These are phyloP conservation scores for Mucor piriformis DNA, from an alignment of 371 early-diverging fungal genomes.

Conservation along the genomic window DNA sequence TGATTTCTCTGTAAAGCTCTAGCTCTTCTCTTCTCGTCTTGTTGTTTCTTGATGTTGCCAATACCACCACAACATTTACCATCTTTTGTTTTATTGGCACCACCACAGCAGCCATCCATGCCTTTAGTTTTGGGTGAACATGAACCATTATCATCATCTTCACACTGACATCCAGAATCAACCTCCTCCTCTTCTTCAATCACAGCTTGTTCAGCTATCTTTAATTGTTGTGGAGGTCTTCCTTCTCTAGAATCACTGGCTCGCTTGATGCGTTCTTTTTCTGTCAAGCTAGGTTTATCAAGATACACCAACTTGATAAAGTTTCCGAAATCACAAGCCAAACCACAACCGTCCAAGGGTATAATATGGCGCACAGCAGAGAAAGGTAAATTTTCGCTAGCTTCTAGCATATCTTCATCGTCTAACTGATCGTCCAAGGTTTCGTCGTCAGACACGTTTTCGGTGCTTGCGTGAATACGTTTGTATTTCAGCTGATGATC, in stretches of 20 bases:
- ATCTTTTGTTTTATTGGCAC: conserved; percentile 24
- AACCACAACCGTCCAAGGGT: conserved; percentile 28
- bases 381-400: conserved; percentile 34
- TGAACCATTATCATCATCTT: not conserved
- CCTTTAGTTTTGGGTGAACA: conserved; percentile 18
- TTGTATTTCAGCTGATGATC: conserved; percentile 14
- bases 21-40: conserved; percentile 7
- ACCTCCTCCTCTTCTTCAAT: conserved; percentile 9
- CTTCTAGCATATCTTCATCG: conserved; percentile 21
- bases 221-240: not conserved
- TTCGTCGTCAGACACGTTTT: conserved; percentile 6
- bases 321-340: conserved; percentile 44
- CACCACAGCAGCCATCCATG: conserved; percentile 28
- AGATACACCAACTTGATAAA: conserved; percentile 37
- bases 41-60: conserved; percentile 9
- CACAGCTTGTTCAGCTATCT: conserved; percentile 1
- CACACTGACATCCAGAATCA: conserved; percentile 1
- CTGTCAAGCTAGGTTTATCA: conserved; percentile 25
- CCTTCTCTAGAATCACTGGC: conserved; percentile 8
- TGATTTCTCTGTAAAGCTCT: not conserved
- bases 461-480: conserved; percentile 10
- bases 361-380: conserved; percentile 28
- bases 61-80: conserved; percentile 26
- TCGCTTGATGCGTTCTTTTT: conserved; percentile 19
- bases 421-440: conserved; percentile 5